These are phyloP conservation scores for Balakata baccata DNA, from an alignment of 345 rosid species.

Conservation along the genomic window DNA sequence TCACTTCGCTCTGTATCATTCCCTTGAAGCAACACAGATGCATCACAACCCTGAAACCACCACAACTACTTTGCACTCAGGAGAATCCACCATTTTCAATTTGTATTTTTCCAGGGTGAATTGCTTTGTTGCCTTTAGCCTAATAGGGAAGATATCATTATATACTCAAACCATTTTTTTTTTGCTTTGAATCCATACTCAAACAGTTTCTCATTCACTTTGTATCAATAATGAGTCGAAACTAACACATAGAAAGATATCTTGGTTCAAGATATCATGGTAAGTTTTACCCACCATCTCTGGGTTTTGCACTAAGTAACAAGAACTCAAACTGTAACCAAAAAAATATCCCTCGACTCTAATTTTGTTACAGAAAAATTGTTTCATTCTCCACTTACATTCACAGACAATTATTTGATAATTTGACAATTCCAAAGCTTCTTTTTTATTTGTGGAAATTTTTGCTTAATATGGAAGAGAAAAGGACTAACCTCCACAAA, in stretches of 20 bases:
- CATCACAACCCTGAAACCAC: constrained; percentile 74
- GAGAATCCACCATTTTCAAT: constrained; percentile 3
- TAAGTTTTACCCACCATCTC: too few relatives aligned
- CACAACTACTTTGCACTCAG: not conserved
- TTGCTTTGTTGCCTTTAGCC: not conserved
- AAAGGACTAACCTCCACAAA: constrained; percentile 62
- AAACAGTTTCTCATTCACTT: too few relatives aligned
- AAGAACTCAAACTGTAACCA: too few relatives aligned
- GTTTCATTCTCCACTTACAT: too few relatives aligned
- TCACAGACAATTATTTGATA: too few relatives aligned
- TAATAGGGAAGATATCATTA: not conserved
- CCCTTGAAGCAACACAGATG: constrained; percentile 73
- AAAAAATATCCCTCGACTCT: too few relatives aligned
- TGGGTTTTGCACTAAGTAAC: too few relatives aligned
- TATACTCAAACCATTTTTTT: not conserved
- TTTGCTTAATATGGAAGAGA: not conserved
- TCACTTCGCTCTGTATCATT: constrained; percentile 77
- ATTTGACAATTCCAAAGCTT: too few relatives aligned
- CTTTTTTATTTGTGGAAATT: too few relatives aligned
- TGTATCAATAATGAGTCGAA: not conserved
- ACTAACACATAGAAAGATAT: not conserved
- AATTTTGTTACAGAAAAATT: too few relatives aligned
- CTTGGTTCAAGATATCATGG: not conserved
- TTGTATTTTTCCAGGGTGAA: not conserved
- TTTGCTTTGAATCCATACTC: too few relatives aligned